Conservation (phyloP, 257 asterid species). For the Ehretia macrophylla region DNA sequence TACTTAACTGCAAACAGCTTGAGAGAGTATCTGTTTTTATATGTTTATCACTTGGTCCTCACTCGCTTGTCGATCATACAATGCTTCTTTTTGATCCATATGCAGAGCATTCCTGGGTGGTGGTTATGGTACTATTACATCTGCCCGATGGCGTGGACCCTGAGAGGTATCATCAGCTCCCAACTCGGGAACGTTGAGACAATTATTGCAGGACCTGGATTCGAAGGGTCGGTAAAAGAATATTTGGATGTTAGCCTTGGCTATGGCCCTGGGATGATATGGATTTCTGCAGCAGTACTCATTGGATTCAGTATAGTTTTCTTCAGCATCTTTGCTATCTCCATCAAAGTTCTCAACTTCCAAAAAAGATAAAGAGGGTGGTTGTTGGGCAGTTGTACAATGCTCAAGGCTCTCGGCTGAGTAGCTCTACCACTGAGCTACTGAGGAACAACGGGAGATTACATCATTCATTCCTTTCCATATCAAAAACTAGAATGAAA, state of each 20-base stretch:
- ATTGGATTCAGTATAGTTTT: constrained; percentile 46
- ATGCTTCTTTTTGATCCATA: too few relatives aligned
- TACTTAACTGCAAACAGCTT: too few relatives aligned
- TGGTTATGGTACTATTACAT: constrained; percentile 93
- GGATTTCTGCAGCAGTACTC: constrained; percentile 41
- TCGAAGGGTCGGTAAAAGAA: constrained; percentile 61
- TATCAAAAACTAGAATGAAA: too few relatives aligned
- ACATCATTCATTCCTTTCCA: too few relatives aligned
- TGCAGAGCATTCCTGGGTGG: constrained; percentile 72
- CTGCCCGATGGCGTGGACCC: constrained; percentile 73
- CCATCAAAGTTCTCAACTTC: constrained; percentile 67
- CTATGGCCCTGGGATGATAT: constrained; percentile 51
- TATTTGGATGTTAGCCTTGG: constrained; percentile 48
- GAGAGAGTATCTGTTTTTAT: too few relatives aligned
- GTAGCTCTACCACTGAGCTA: too few relatives aligned
- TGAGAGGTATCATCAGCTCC: constrained; percentile 72
- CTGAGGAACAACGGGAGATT: too few relatives aligned
- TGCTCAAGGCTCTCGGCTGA: too few relatives aligned
- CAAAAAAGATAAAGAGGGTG: constrained; percentile 58
- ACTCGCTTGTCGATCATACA: too few relatives aligned
- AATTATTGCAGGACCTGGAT: constrained; percentile 40
- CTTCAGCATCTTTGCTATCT: constrained; percentile 51
- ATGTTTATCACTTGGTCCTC: too few relatives aligned
- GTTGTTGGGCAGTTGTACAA: too few relatives aligned
- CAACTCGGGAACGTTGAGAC: constrained; percentile 80